Conservation (phyloP, 306 rosid genomes). For the cucumber (Cucumis sativus) region DNA sequence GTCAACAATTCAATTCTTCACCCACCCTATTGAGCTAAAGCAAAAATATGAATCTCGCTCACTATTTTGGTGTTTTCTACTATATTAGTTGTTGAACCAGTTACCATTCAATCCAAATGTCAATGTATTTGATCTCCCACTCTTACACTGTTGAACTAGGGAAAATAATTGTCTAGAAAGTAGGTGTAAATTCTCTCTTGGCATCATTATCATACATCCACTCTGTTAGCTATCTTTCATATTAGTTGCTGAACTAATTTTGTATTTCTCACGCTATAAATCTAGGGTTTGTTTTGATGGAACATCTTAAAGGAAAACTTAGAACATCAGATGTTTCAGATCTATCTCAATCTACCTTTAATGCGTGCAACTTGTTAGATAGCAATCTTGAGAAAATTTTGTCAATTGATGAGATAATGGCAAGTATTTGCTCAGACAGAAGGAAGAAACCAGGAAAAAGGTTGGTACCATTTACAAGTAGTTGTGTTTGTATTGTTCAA, state of each 20-base stretch:
- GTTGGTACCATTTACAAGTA: conserved; percentile 16
- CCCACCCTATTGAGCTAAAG: too few relatives aligned
- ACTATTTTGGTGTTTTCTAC: too few relatives aligned
- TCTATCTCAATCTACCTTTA: conserved; percentile 12
- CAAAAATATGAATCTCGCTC: too few relatives aligned
- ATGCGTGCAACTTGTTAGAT: conserved; percentile 42
- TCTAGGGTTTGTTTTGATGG: conserved; percentile 58
- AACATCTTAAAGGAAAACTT: conserved; percentile 34
- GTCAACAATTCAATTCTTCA: too few relatives aligned
- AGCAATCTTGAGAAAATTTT: conserved; percentile 18
- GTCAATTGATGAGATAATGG: conserved; percentile 38
- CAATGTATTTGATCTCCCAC: too few relatives aligned
- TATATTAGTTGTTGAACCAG: too few relatives aligned
- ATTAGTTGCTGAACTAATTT: background rate
- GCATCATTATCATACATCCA: background rate
- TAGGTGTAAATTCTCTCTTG: background rate
- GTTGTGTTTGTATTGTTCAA: background rate
- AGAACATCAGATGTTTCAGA: conserved; percentile 23
- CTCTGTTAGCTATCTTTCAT: background rate
- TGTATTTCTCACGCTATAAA: background rate
- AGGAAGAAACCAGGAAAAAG: conserved; percentile 16
- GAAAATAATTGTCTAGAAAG: background rate
- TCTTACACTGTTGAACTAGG: too few relatives aligned
- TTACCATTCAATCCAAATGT: too few relatives aligned
- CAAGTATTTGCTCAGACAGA: conserved; percentile 26